Percentiles rank a stretch among this genome's conserved stretches.
Evolutionary conservation across 768 basidiomycete genomes (phyloP).

Genomic region (Baorangia bicolor): DNA sequence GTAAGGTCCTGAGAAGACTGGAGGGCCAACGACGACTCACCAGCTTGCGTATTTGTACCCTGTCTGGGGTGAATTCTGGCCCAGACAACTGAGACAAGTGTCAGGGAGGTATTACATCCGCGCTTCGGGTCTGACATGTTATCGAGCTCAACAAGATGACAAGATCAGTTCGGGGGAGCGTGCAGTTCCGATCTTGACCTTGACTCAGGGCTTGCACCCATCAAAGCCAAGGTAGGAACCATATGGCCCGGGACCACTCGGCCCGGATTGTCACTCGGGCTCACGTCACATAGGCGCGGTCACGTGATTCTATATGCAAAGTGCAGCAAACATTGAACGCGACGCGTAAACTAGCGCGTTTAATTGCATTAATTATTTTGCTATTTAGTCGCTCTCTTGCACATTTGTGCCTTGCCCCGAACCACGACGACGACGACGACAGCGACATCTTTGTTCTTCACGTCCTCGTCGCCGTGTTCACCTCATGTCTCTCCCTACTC

Average conservation of each 20-base stretch:
- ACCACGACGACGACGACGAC: slow-evolving; percentile 26
- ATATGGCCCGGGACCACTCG: too few species aligned
- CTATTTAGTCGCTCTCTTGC: slow-evolving; percentile 22
- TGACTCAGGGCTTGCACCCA: too few species aligned
- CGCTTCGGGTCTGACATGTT: neutral
- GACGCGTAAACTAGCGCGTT: slow-evolving; percentile 43
- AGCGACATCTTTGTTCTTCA: neutral
- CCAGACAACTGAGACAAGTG: neutral
- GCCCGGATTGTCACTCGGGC: too few species aligned
- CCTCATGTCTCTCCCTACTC: slow-evolving; percentile 54
- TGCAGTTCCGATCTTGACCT: neutral
- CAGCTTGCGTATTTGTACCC: slow-evolving; percentile 4
- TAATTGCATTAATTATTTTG: slow-evolving; percentile 32
- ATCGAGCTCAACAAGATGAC: neutral
- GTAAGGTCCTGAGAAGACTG: neutral
- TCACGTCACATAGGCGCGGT: too few species aligned
- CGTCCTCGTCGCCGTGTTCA: slow-evolving; percentile 9
- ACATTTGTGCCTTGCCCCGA: slow-evolving; percentile 1
- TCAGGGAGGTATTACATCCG: neutral
- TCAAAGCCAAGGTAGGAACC: too few species aligned
- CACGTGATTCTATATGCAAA: slow-evolving; percentile 23
- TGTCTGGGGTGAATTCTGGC: too few species aligned
- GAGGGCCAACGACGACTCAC: neutral
- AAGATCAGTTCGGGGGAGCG: neutral
- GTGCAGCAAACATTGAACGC: slow-evolving; percentile 34